Evolutionary conservation across 495 filamentous ascomycete species (phyloP), one percentile per base, ranked within the genome.

Genomic region (Amphirosellinia nigrospora): DNA sequence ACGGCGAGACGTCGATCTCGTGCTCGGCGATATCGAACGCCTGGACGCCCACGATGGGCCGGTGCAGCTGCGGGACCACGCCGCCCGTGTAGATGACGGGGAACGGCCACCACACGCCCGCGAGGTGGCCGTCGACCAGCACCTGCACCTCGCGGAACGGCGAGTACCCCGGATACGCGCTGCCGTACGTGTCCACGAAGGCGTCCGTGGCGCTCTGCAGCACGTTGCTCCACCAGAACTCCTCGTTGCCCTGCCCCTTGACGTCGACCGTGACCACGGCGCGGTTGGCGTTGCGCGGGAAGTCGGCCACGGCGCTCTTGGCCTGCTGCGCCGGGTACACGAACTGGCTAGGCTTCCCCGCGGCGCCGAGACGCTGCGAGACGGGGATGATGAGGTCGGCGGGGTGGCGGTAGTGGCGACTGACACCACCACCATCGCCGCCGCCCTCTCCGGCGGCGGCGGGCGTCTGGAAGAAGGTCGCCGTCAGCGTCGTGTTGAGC

Each of bases 171-270:
- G 90, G 90, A 1, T 94, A 84, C 4, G 81, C 77, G n/a, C 87
- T 78, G 16, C 87, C 90, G n/a, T 84, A 85, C 4, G 81, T 81
- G 13, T 78, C 75, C 34, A 78, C 79, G 75, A 96, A 97, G 4
- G 89, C 88, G 28, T 86, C 65, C 1, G 83, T 84, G 63, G 92
- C 87, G 11, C 86, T 85, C 19, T 86, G 85, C 8, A 91, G 85
- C 3, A 93, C 91, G 77, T 96, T 96, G 28, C 86, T 88, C 87
- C 92, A 97, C 94, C 94, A 97, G 74, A 97, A 97, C 72, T 97
- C 94, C 76, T 97, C 94, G 2, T 83, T 78, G 0, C 86, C 86
- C 73, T 97, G 94, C 0, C 93, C 94, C 74, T 90, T 93, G 23
- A 93, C 92, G 0, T 91, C 89, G 2, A 97, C 85, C 1, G 91